Percentiles rank a stretch among this genome's conserved stretches.
Evolutionary conservation across 441 rosid genomes (phyloP).

Genomic region (Gossypium davidsonii): DNA sequence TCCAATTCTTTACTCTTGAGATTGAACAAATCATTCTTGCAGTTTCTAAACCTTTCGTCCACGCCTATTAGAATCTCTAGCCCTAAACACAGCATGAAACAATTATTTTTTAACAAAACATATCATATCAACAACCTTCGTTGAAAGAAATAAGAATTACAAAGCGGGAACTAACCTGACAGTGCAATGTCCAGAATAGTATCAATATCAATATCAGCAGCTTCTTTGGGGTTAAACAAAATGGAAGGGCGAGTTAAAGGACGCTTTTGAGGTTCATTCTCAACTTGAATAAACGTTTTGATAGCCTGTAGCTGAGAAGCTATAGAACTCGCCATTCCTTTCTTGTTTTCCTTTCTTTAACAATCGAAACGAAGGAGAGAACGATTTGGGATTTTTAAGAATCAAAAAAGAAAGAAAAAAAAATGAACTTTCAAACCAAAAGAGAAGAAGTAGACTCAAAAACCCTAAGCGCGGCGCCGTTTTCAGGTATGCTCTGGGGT

Average conservation of each 20-base stretch:
- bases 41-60: conserved; percentile 70
- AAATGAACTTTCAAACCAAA: not conserved
- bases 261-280: conserved; percentile 45
- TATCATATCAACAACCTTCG: not conserved
- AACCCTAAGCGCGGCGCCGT: conserved; percentile 8
- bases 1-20: conserved; percentile 72
- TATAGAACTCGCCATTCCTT: conserved; percentile 43
- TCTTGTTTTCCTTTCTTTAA: conserved; percentile 10
- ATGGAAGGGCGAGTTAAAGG: conserved; percentile 63
- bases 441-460: not conserved
- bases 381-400: not conserved
- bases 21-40: conserved; percentile 63
- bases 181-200: conserved; percentile 52
- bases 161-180: conserved; percentile 42
- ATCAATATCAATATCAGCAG: conserved; percentile 77
- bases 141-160: not conserved
- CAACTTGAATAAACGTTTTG: conserved; percentile 45
- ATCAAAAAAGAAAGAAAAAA: not conserved
- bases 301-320: conserved; percentile 66
- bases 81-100: conserved; percentile 42
- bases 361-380: not conserved
- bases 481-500: not conserved
- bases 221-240: conserved; percentile 53
- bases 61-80: conserved; percentile 56
- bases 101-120: not conserved